A percentile compares a stretch with the other conserved stretches of the same genome.
phyloP scores from a whole-genome alignment of 2,329 filamentous ascomycete genomes.

The Exutisphaerella laricina region DNA sequence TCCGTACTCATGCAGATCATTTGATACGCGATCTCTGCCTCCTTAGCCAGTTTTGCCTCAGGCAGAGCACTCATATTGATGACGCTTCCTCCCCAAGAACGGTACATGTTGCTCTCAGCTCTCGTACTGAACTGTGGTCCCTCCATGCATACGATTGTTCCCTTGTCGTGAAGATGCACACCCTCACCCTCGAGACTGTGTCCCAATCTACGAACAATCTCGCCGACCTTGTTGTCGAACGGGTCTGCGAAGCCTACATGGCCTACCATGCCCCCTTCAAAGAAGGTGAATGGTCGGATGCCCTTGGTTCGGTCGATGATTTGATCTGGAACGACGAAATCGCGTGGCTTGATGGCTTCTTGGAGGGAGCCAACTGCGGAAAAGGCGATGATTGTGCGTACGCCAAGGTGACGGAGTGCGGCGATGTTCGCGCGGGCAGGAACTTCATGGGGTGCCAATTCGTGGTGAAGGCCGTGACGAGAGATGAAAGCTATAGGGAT shows the following conservation, averaged over 20 bases:
- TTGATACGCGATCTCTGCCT: constrained; percentile 94
- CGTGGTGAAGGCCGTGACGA: constrained; percentile 83
- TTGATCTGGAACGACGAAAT: constrained; percentile 95
- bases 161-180: constrained; percentile 75
- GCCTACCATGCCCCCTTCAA: constrained; percentile 83
- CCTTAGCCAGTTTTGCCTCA: constrained; percentile 90
- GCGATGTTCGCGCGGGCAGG: constrained; percentile 93
- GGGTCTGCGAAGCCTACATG: constrained; percentile 96
- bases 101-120: constrained; percentile 92
- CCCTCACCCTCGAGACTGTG: constrained; percentile 73
- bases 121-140: constrained; percentile 97
- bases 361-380: constrained; percentile 88
- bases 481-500: constrained; percentile 82
- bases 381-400: constrained; percentile 88
- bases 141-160: constrained; percentile 92
- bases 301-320: constrained; percentile 97
- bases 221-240: constrained; percentile 73
- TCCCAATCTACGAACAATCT: constrained; percentile 73
- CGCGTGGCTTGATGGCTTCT: constrained; percentile 88
- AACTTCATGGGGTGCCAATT: constrained; percentile 91
- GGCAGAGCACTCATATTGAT: constrained; percentile 98
- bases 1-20: constrained; percentile 99
- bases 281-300: constrained; percentile 90
- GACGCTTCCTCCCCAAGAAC: constrained; percentile 83
- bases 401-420: constrained; percentile 85